Conservation (phyloP, 2,329 filamentous ascomycete species). For the Talaromyces sp. region DNA sequence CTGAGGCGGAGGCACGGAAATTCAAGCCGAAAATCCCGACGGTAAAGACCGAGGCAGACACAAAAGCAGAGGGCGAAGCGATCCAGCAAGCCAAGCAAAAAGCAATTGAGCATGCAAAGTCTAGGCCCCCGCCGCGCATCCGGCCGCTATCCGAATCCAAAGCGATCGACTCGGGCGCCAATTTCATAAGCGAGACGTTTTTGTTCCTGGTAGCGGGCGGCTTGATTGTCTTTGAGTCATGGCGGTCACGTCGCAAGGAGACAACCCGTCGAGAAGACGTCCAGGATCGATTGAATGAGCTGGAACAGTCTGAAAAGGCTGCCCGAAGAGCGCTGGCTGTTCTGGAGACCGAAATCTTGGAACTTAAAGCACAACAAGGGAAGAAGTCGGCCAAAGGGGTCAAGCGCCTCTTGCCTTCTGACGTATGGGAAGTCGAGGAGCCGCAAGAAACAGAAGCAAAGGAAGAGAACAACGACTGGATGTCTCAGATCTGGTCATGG, state of each 20-base stretch:
- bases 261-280: constrained; percentile 56
- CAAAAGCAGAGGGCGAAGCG: constrained; percentile 47
- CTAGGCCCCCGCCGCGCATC: constrained; percentile 49
- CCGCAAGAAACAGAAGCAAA: constrained; percentile 19
- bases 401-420: constrained; percentile 34
- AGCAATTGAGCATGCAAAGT: constrained; percentile 42
- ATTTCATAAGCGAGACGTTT: constrained; percentile 64
- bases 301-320: constrained; percentile 48
- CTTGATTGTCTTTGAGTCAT: constrained; percentile 59
- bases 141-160: constrained; percentile 61
- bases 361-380: constrained; percentile 34
- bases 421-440: constrained; percentile 33
- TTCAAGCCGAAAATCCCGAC: constrained; percentile 51
- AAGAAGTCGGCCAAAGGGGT: constrained; percentile 20
- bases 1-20: constrained; percentile 50
- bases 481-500: constrained; percentile 28
- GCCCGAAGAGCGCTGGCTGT: constrained; percentile 36
- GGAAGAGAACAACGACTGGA: constrained; percentile 25
- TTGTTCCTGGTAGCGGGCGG: constrained; percentile 60
- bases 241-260: constrained; percentile 57
- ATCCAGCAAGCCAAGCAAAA: constrained; percentile 30
- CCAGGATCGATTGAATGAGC: constrained; percentile 51
- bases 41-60: constrained; percentile 58
- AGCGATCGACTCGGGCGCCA: constrained; percentile 64
- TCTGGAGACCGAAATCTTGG: constrained; percentile 42